These are phyloP conservation scores for Backusella sp. DNA, from an alignment of 192 early-diverging fungal genomes.

Conservation along the genomic window DNA sequence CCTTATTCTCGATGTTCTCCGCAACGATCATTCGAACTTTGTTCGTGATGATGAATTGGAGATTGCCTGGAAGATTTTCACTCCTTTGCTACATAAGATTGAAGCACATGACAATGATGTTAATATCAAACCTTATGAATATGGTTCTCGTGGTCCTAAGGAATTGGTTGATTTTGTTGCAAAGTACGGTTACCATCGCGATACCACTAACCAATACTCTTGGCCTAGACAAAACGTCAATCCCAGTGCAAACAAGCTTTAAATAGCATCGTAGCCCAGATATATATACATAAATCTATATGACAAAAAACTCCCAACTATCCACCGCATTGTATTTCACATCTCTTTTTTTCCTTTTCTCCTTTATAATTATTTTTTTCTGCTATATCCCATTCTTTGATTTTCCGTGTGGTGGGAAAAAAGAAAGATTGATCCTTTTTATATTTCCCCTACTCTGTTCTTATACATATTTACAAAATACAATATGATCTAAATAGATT, in stretches of 20 bases:
- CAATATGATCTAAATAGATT: neutral
- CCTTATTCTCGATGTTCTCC: conserved; percentile 89
- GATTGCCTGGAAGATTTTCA: conserved; percentile 98
- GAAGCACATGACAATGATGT: conserved; percentile 48
- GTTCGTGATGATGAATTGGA: conserved; percentile 91
- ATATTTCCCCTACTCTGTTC: neutral
- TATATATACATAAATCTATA: neutral
- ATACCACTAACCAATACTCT: neutral
- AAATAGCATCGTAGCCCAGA: neutral
- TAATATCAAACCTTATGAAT: conserved; percentile 69
- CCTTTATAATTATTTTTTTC: neutral
- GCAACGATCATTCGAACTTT: conserved; percentile 96
- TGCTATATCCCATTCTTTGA: conserved; percentile 6
- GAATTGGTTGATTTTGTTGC: conserved; percentile 73
- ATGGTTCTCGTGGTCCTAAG: conserved; percentile 82
- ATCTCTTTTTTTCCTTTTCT: neutral
- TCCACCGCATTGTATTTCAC: neutral
- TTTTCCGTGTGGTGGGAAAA: neutral
- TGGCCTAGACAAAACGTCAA: conserved; percentile 17
- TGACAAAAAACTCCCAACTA: neutral
- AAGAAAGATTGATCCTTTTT: neutral
- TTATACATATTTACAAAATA: conserved; percentile 2
- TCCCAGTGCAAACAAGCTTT: conserved; percentile 5
- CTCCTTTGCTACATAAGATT: conserved; percentile 90
- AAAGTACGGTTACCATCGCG: conserved; percentile 42